These are phyloP conservation scores for Entoloma clypeatum DNA, from an alignment of 1,284 basidiomycete species.

Conservation along the genomic window DNA sequence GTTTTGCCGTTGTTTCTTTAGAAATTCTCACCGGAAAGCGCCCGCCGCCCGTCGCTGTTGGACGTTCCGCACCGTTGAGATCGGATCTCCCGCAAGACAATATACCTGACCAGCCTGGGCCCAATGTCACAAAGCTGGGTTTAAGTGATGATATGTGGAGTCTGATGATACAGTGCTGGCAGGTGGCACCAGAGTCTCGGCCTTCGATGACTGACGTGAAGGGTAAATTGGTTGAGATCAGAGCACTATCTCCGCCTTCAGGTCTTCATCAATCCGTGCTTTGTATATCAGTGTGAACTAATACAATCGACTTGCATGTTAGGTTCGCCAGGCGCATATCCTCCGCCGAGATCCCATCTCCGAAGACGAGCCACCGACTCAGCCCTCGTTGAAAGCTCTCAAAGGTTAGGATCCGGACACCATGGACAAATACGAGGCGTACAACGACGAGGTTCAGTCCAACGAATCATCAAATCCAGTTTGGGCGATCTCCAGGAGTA, in stretches of 20 bases:
- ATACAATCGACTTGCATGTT: too few species aligned
- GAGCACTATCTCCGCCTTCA: slow-evolving; percentile 11
- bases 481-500: too few species aligned
- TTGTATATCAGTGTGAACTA: too few species aligned
- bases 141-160: slow-evolving; percentile 33
- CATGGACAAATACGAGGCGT: neutral
- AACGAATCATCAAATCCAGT: too few species aligned
- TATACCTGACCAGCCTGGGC: slow-evolving; percentile 32
- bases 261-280: slow-evolving; percentile 7
- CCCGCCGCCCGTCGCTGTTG: slow-evolving; percentile 34
- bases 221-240: slow-evolving; percentile 22
- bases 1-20: slow-evolving; percentile 41
- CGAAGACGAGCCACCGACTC: too few species aligned
- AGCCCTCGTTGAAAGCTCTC: too few species aligned
- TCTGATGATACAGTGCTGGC: slow-evolving; percentile 39
- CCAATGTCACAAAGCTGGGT: slow-evolving; percentile 22
- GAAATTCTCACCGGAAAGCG: slow-evolving; percentile 39
- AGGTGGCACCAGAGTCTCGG: slow-evolving; percentile 31
- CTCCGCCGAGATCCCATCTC: too few species aligned
- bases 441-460: too few species aligned
- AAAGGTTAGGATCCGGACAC: neutral
- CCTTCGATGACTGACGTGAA: slow-evolving; percentile 35
- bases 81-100: slow-evolving; percentile 30
- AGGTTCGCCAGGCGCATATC: too few species aligned
- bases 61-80: too few species aligned